Evolutionary conservation across 2,329 filamentous ascomycete genomes (phyloP).

Genomic region (Botrytis hyacinthi): DNA sequence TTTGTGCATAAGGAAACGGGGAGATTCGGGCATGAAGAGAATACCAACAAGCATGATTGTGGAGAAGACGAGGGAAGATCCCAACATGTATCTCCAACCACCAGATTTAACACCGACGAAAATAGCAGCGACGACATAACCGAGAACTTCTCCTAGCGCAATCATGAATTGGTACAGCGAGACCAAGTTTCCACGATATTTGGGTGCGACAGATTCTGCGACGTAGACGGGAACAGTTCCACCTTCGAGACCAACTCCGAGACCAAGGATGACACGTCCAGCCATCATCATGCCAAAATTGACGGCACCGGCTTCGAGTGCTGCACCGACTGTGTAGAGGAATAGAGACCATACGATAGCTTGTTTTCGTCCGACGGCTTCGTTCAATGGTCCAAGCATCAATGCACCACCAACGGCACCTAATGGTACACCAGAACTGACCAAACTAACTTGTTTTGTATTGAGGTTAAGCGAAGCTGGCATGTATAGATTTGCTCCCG

Average conservation of each 20-base stretch:
- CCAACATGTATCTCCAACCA: constrained; percentile 73
- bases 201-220: constrained; percentile 67
- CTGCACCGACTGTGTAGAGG: constrained; percentile 68
- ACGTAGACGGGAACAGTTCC: constrained; percentile 75
- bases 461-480: constrained; percentile 53
- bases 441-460: constrained; percentile 58
- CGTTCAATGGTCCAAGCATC: constrained; percentile 64
- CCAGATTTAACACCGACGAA: constrained; percentile 63
- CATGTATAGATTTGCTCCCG: constrained; percentile 66
- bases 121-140: constrained; percentile 70
- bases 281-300: constrained; percentile 71
- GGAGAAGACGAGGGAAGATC: constrained; percentile 68
- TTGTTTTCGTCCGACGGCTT: constrained; percentile 63
- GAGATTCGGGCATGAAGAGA: constrained; percentile 68
- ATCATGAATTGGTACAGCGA: constrained; percentile 76
- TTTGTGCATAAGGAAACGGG: constrained; percentile 70
- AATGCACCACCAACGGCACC: constrained; percentile 70
- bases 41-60: constrained; percentile 62
- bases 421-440: constrained; percentile 69
- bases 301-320: constrained; percentile 64
- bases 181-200: constrained; percentile 68
- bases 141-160: constrained; percentile 70
- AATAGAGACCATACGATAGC: constrained; percentile 68
- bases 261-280: constrained; percentile 65
- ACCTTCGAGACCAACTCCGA: constrained; percentile 70